Conservation (phyloP, 768 basidiomycete genomes). For the Aureoboletus auriporus region DNA sequence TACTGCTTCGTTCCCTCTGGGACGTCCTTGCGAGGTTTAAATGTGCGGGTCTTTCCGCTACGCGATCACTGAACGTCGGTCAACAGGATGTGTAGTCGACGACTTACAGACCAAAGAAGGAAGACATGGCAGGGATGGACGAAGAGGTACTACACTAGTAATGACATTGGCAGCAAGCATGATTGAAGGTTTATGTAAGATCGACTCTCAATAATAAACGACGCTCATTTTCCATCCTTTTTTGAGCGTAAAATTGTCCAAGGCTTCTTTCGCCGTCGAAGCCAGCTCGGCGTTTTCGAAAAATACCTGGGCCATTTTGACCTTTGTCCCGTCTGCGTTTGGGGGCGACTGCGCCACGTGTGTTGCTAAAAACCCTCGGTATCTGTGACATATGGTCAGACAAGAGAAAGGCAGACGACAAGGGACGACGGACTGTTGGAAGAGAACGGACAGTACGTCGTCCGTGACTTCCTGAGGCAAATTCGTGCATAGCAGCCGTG, state of each 20-base stretch:
- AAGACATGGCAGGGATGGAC: constrained; percentile 52
- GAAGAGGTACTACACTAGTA: constrained; percentile 4
- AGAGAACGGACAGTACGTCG: constrained; percentile 80
- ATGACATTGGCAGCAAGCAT: background rate
- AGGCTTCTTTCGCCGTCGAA: constrained; percentile 70
- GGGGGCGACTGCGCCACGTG: constrained; percentile 68
- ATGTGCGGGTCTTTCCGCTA: constrained; percentile 89
- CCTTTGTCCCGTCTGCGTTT: constrained; percentile 56
- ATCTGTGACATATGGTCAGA: constrained; percentile 42
- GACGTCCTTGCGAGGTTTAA: constrained; percentile 93
- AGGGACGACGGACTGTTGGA: constrained; percentile 74
- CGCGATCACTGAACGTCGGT: constrained; percentile 11
- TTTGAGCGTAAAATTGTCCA: constrained; percentile 85
- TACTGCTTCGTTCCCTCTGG: constrained; percentile 97
- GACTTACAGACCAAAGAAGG: constrained; percentile 85
- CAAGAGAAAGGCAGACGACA: background rate
- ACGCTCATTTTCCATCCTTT: constrained; percentile 84
- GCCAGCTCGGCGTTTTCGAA: constrained; percentile 78
- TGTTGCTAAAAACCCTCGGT: constrained; percentile 75
- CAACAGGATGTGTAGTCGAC: background rate
- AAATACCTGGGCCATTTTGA: constrained; percentile 77
- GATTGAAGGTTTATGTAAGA: background rate
- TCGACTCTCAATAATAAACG: constrained; percentile 46
- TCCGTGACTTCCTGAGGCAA: constrained; percentile 89
- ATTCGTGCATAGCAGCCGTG: constrained; percentile 74